These are phyloP conservation scores for Malassezia vespertilionis DNA, from an alignment of 1,284 basidiomycete genomes.

Conservation along the genomic window DNA sequence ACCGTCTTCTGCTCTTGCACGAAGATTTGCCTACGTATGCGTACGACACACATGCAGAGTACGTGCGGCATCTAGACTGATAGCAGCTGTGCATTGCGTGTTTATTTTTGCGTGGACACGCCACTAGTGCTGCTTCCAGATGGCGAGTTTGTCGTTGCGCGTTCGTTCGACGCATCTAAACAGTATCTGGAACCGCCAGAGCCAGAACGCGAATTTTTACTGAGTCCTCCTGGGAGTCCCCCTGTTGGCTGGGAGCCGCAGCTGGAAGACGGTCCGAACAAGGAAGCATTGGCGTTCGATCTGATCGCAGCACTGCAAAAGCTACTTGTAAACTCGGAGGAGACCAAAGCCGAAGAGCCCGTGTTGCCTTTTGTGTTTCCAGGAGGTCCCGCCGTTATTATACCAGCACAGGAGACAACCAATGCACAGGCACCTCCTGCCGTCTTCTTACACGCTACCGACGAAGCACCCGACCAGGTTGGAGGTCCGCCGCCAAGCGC, in stretches of 20 bases:
- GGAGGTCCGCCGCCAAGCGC: too few species aligned
- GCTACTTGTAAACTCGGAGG: too few species aligned
- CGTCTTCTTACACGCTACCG: too few species aligned
- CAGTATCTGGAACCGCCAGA: slow-evolving; percentile 9
- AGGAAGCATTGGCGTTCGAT: slow-evolving; percentile 73
- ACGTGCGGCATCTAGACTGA: too few species aligned
- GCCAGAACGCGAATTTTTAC: slow-evolving; percentile 61
- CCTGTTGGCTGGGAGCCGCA: slow-evolving; percentile 93
- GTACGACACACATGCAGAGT: too few species aligned
- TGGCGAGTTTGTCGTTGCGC: slow-evolving; percentile 1
- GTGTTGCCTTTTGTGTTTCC: too few species aligned
- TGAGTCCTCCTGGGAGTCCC: slow-evolving; percentile 94
- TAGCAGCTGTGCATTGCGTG: slow-evolving; percentile 2
- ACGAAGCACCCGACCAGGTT: too few species aligned
- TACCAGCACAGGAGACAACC: too few species aligned
- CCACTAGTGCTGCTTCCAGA: slow-evolving; percentile 1
- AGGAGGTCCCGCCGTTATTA: too few species aligned
- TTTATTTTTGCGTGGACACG: slow-evolving; percentile 7
- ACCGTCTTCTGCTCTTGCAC: slow-evolving; percentile 28
- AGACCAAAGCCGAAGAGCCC: too few species aligned
- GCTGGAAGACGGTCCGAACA: slow-evolving; percentile 81
- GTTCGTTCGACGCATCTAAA: background rate
- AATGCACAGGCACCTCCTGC: too few species aligned
- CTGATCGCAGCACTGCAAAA: slow-evolving; percentile 54
- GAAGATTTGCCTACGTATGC: slow-evolving; percentile 17